phyloP scores from a whole-genome alignment of 164 flowering plant species.

The Cinnamomum micranthum region DNA sequence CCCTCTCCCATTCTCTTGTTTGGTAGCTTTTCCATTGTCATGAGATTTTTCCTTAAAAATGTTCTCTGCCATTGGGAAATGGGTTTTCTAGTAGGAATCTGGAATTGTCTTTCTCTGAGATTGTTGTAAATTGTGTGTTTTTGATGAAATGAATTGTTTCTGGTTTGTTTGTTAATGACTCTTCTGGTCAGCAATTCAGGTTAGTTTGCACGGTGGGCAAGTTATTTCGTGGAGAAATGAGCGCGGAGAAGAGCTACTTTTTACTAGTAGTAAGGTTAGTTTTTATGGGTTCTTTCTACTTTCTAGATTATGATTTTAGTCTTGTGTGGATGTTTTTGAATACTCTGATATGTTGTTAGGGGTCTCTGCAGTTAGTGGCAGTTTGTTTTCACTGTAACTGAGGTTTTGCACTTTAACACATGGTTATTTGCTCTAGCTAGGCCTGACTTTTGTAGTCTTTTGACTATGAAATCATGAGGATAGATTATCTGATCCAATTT shows the following conservation, averaged over 20 bases:
- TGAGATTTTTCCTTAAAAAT: background rate
- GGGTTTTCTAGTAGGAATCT: background rate
- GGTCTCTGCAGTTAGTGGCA: background rate
- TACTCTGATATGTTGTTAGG: background rate
- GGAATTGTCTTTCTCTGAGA: too few species aligned
- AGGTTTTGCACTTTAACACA: too few species aligned
- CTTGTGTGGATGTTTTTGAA: background rate
- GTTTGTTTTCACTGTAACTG: background rate
- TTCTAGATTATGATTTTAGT: background rate
- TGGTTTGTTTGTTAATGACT: slow-evolving; percentile 14
- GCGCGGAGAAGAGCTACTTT: slow-evolving; percentile 86
- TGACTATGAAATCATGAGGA: too few species aligned
- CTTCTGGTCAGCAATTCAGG: slow-evolving; percentile 38
- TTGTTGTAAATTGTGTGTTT: background rate
- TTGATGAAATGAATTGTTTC: slow-evolving; percentile 1
- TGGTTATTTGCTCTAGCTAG: too few species aligned
- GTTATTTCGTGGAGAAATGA: slow-evolving; percentile 84
- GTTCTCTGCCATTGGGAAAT: background rate
- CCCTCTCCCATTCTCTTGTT: background rate
- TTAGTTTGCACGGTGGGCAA: slow-evolving; percentile 90
- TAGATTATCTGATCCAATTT: too few species aligned
- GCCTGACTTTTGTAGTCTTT: too few species aligned
- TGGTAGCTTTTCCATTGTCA: background rate
- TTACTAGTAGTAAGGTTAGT: slow-evolving; percentile 83
- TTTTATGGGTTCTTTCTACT: background rate